Percentiles rank a stretch among this genome's conserved stretches.
These are phyloP conservation scores for Dothistroma septosporum DNA, from an alignment of 2,329 filamentous ascomycete genomes.

Conservation along the genomic window DNA sequence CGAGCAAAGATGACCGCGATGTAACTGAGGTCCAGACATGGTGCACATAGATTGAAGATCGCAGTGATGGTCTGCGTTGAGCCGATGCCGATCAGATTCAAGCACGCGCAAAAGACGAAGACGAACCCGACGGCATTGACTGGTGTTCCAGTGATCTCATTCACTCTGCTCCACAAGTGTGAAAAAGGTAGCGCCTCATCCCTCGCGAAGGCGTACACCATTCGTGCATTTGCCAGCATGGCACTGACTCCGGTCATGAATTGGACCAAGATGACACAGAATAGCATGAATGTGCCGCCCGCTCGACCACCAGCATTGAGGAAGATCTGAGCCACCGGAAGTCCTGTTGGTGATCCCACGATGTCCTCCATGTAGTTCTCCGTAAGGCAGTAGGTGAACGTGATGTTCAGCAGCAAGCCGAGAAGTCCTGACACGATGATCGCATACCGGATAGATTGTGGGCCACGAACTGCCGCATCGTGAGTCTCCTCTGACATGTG, in stretches of 20 bases:
- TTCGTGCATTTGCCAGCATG: constrained; percentile 56
- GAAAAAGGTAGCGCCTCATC: constrained; percentile 39
- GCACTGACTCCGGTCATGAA: constrained; percentile 62
- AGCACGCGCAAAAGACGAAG: constrained; percentile 52
- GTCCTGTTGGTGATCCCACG: constrained; percentile 54
- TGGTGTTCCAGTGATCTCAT: constrained; percentile 55
- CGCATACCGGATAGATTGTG: constrained; percentile 49
- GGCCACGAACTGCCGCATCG: constrained; percentile 58
- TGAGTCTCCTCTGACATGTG: constrained; percentile 67
- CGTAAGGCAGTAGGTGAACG: constrained; percentile 59
- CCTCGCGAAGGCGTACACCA: constrained; percentile 39
- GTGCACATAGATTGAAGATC: constrained; percentile 48
- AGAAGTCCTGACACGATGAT: constrained; percentile 52
- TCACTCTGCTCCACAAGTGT: constrained; percentile 37
- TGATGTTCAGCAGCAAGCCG: constrained; percentile 61
- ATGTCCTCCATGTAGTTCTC: constrained; percentile 52
- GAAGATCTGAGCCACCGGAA: constrained; percentile 55
- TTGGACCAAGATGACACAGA: constrained; percentile 55
- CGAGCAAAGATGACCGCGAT: constrained; percentile 57
- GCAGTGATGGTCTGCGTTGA: constrained; percentile 48
- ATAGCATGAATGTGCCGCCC: constrained; percentile 26
- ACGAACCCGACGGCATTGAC: constrained; percentile 63
- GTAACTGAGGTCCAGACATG: constrained; percentile 51
- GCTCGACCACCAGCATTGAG: constrained; percentile 51
- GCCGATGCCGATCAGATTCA: constrained; percentile 52